Conservation (phyloP, 1,139 yeast genomes). For the Yamadazyma sp. region DNA sequence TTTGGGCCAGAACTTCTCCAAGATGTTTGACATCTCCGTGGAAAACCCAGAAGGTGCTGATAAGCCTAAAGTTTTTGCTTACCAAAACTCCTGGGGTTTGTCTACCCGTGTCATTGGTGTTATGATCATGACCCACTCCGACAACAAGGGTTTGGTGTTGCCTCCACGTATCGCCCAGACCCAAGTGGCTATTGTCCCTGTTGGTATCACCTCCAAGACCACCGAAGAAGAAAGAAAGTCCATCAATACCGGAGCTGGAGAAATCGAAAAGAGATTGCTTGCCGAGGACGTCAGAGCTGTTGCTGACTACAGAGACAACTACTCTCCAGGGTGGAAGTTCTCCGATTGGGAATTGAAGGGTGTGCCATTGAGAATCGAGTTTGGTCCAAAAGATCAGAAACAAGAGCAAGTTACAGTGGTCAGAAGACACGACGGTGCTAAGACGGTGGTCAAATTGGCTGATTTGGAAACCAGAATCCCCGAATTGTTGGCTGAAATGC, state of each 20-base stretch:
- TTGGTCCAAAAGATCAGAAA: constrained; percentile 93
- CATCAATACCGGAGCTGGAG: constrained; percentile 68
- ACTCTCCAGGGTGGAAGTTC: constrained; percentile 99
- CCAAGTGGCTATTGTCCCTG: constrained; percentile 92
- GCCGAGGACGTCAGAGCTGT: constrained; percentile 67
- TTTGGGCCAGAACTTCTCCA: constrained; percentile 96
- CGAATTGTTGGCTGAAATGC: constrained; percentile 77
- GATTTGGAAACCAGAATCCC: constrained; percentile 72
- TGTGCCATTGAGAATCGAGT: constrained; percentile 87
- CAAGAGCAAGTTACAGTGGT: constrained; percentile 81
- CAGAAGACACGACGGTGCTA: constrained; percentile 87
- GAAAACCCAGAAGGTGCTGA: constrained; percentile 92
- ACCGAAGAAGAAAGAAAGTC: constrained; percentile 69
- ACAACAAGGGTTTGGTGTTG: constrained; percentile 94
- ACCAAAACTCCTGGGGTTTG: constrained; percentile 99
- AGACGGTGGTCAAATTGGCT: constrained; percentile 62
- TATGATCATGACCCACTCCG: constrained; percentile 98
- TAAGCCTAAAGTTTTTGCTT: constrained; percentile 81
- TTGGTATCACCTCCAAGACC: constrained; percentile 89
- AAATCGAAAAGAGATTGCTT: constrained; percentile 59
- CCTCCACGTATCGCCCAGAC: constrained; percentile 96
- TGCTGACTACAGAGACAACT: constrained; percentile 89
- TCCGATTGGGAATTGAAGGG: constrained; percentile 98
- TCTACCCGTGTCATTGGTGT: constrained; percentile 99
- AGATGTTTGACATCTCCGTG: constrained; percentile 94